Conservation (phyloP, 768 basidiomycete species). For the Termitomyces sp. region DNA sequence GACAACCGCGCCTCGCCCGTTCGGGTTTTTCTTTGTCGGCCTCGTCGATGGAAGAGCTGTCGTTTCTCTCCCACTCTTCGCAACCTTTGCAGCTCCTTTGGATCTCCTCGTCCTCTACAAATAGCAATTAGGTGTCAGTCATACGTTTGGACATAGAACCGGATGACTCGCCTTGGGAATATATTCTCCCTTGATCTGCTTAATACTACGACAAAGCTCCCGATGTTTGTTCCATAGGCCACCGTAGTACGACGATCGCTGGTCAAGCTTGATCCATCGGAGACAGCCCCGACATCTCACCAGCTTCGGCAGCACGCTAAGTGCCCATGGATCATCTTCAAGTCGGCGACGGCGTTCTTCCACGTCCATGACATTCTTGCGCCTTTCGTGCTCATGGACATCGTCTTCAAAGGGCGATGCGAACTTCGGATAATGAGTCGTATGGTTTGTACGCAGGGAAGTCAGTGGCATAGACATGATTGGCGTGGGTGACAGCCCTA, state of each 20-base stretch:
- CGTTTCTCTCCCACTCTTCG: not conserved
- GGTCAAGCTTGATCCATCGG: slow-evolving; percentile 10
- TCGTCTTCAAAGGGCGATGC: not conserved
- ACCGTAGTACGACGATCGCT: slow-evolving; percentile 6
- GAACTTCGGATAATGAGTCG: not conserved
- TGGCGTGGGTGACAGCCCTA: not conserved
- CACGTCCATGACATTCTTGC: slow-evolving; percentile 8
- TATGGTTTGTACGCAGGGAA: not conserved
- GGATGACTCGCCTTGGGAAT: slow-evolving; percentile 2
- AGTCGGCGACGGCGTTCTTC: slow-evolving; percentile 5
- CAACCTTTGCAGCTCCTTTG: not conserved
- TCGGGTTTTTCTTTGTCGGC: not conserved
- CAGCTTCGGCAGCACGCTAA: slow-evolving; percentile 2
- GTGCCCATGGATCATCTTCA: slow-evolving; percentile 2
- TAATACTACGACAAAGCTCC: slow-evolving; percentile 4
- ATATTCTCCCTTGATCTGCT: not conserved
- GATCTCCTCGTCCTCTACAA: not conserved
- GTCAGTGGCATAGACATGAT: not conserved
- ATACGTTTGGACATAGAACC: not conserved
- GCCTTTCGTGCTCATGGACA: not conserved
- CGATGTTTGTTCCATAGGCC: slow-evolving; percentile 8
- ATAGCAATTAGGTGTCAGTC: not conserved
- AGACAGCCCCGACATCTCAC: slow-evolving; percentile 6
- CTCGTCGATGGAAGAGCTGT: not conserved
- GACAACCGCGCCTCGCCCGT: not conserved